Conservation (phyloP, 2,329 filamentous ascomycete species). For the Ceratocystis harringtonii region DNA sequence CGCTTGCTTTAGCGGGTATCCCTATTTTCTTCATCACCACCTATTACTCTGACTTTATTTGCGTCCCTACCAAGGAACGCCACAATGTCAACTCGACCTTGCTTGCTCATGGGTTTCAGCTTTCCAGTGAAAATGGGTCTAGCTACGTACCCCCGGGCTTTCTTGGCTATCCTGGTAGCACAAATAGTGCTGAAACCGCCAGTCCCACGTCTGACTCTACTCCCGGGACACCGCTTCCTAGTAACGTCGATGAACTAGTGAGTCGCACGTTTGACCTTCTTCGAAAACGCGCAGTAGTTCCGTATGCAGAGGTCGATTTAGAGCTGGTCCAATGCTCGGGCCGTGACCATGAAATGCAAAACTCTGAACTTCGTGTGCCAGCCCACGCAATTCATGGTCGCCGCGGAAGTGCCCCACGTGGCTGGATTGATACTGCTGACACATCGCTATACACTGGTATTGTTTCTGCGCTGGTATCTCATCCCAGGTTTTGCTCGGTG, state of each 20-base stretch:
- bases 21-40: constrained; percentile 98
- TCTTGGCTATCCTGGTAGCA: constrained; percentile 19
- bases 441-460: constrained; percentile 48
- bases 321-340: constrained; percentile 74
- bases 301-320: constrained; percentile 52
- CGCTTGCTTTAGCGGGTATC: constrained; percentile 78
- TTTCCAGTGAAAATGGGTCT: constrained; percentile 49
- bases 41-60: constrained; percentile 94
- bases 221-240: constrained; percentile 60
- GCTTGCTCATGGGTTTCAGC: constrained; percentile 66
- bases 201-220: constrained; percentile 26
- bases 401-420: constrained; percentile 20
- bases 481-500: constrained; percentile 57
- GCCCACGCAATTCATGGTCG: constrained; percentile 18
- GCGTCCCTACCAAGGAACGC: constrained; percentile 65
- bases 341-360: constrained; percentile 25
- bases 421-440: constrained; percentile 47
- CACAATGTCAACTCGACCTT: constrained; percentile 62
- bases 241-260: constrained; percentile 66
- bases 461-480: constrained; percentile 44
- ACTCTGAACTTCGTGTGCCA: constrained; percentile 23
- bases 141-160: constrained; percentile 20
- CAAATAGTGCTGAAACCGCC: constrained; percentile 22
- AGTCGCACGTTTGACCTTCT: constrained; percentile 69
- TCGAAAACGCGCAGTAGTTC: constrained; percentile 59